phyloP scores from a whole-genome alignment of 169 alveolate genomes.

The Cryptosporidium sp. region DNA sequence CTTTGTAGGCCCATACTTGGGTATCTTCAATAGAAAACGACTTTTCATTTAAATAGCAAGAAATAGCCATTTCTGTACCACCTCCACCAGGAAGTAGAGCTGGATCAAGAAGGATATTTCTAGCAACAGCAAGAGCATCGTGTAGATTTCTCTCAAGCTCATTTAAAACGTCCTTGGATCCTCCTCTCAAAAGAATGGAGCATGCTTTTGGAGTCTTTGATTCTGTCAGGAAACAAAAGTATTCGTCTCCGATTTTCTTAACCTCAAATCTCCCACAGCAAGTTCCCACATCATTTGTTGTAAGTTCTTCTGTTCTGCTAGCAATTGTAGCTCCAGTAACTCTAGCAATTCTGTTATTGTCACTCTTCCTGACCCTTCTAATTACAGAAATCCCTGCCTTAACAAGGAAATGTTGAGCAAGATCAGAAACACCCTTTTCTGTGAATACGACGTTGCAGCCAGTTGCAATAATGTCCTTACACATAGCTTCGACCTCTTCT shows the following conservation, averaged over 20 bases:
- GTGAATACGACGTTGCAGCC: constrained; percentile 98
- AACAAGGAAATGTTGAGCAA: constrained; percentile 96
- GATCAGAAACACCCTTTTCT: constrained; percentile 97
- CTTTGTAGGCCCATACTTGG: constrained; percentile 95
- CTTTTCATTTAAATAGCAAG: constrained; percentile 90
- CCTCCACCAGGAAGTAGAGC: constrained; percentile 99
- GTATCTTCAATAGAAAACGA: constrained; percentile 90
- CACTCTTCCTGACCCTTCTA: constrained; percentile 95
- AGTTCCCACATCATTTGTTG: constrained; percentile 93
- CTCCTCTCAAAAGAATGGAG: constrained; percentile 97
- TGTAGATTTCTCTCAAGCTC: constrained; percentile 96
- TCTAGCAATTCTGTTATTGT: constrained; percentile 95
- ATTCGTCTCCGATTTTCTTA: constrained; percentile 92
- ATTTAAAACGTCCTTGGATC: constrained; percentile 98
- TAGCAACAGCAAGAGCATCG: constrained; percentile 98
- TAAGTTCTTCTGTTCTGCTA: constrained; percentile 96
- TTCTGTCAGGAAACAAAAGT: constrained; percentile 85
- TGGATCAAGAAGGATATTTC: constrained; percentile 96
- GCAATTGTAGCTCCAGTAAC: constrained; percentile 98
- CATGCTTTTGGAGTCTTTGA: constrained; percentile 97
- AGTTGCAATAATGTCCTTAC: constrained; percentile 94
- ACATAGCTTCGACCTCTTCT: constrained; percentile 95
- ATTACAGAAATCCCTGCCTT: constrained; percentile 94
- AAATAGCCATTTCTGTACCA: constrained; percentile 97
- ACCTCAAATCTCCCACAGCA: constrained; percentile 96